Conservation (phyloP, 495 filamentous ascomycete species). For the Penicillium herquei region DNA sequence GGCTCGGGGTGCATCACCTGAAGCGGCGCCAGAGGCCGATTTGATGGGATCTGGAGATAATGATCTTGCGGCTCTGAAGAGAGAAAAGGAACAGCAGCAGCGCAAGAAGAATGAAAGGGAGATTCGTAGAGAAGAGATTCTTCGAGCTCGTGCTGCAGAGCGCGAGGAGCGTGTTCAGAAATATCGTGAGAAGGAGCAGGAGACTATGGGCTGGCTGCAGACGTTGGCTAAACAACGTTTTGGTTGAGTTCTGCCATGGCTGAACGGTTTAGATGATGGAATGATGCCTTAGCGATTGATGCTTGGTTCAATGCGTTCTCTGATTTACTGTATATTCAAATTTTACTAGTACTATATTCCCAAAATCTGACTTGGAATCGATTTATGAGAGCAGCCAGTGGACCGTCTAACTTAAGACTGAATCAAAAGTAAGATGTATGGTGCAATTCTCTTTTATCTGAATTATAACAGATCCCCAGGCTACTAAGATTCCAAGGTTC, state of each 20-base stretch:
- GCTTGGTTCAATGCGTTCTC: neutral
- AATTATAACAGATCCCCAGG: too few relatives aligned
- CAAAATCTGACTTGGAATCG: too few relatives aligned
- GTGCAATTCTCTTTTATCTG: too few relatives aligned
- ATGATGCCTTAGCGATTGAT: neutral
- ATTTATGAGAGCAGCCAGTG: too few relatives aligned
- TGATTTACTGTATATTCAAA: too few relatives aligned
- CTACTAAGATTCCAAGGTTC: too few relatives aligned
- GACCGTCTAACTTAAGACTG: too few relatives aligned
- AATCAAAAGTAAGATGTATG: too few relatives aligned
- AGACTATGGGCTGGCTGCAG: conserved; percentile 47
- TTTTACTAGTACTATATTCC: too few relatives aligned
- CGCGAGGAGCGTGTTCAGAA: conserved; percentile 44
- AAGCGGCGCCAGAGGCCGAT: conserved; percentile 41
- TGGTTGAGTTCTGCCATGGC: conserved; percentile 20
- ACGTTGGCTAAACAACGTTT: conserved; percentile 45
- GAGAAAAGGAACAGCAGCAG: conserved; percentile 37
- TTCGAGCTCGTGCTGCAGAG: conserved; percentile 38
- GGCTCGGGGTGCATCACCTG: conserved; percentile 41
- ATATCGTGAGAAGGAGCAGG: conserved; percentile 44
- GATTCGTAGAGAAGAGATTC: conserved; percentile 42
- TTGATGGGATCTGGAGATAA: conserved; percentile 43
- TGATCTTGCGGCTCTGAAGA: conserved; percentile 40
- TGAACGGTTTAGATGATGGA: neutral
- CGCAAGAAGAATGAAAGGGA: conserved; percentile 46